Percentiles rank a stretch among this genome's conserved stretches.
phyloP scores from a whole-genome alignment of 2,329 filamentous ascomycete genomes.

The Myriosclerotinia curreyana region DNA sequence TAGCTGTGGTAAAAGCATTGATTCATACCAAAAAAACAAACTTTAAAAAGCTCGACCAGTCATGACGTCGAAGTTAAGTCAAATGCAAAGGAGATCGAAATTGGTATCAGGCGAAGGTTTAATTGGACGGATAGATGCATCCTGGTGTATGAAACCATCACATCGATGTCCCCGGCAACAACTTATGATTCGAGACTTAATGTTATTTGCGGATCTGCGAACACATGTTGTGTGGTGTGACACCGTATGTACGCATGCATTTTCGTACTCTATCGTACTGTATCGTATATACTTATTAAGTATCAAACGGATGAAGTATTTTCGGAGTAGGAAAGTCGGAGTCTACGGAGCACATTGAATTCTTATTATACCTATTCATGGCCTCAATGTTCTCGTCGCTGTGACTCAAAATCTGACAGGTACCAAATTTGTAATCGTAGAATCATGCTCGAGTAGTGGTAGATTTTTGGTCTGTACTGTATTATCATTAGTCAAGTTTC shows the following conservation, averaged over 20 bases:
- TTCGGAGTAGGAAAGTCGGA: conserved; percentile 4
- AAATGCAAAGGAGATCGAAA: not conserved
- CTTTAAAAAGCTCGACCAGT: not conserved
- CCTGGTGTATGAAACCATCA: not conserved
- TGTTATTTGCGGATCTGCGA: conserved; percentile 12
- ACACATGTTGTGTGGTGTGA: conserved; percentile 16
- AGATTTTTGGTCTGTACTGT: not conserved
- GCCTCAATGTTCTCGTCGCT: not conserved
- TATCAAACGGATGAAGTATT: not conserved
- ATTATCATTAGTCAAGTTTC: too few species aligned
- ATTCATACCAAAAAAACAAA: not conserved
- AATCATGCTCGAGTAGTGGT: too few species aligned
- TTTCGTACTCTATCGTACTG: not conserved
- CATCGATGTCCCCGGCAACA: conserved; percentile 5
- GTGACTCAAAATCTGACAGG: conserved; percentile 1
- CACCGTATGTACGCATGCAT: conserved; percentile 17
- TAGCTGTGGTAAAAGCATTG: not conserved
- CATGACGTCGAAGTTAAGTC: conserved; percentile 8
- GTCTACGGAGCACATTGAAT: not conserved
- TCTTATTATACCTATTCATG: not conserved
- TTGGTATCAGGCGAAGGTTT: not conserved
- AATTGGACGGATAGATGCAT: conserved; percentile 12
- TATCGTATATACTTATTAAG: too few species aligned
- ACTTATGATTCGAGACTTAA: not conserved
- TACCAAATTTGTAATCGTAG: not conserved